Percentiles rank a stretch among this genome's conserved stretches.
These are phyloP conservation scores for Lojkania enalia DNA, from an alignment of 2,329 filamentous ascomycete genomes.

Conservation along the genomic window DNA sequence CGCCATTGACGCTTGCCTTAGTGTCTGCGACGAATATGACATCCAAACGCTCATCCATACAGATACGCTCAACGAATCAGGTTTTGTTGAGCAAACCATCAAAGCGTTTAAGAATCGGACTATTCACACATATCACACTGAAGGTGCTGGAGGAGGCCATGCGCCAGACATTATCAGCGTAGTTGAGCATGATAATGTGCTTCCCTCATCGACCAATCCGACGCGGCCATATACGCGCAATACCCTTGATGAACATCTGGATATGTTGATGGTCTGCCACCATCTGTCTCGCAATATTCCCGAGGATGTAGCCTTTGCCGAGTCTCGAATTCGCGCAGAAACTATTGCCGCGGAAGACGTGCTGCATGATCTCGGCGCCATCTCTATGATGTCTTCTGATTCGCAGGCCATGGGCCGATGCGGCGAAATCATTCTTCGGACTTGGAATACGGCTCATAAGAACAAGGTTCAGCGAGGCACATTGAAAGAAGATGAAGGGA, in stretches of 20 bases:
- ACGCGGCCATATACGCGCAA: conserved; percentile 89
- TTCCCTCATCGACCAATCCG: conserved; percentile 89
- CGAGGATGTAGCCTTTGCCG: conserved; percentile 93
- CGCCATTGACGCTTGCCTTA: conserved; percentile 80
- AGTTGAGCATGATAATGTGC: conserved; percentile 83
- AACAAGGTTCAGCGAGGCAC: conserved; percentile 84
- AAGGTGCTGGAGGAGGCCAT: conserved; percentile 92
- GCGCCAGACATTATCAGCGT: conserved; percentile 95
- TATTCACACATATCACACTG: conserved; percentile 96
- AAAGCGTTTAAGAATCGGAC: conserved; percentile 82
- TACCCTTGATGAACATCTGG: conserved; percentile 92
- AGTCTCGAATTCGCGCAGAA: conserved; percentile 90
- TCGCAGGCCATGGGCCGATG: conserved; percentile 96
- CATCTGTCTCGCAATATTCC: conserved; percentile 90
- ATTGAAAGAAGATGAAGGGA: conserved; percentile 76
- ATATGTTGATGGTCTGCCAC: conserved; percentile 99
- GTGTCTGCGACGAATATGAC: conserved; percentile 86
- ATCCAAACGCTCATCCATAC: conserved; percentile 95
- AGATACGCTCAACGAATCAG: conserved; percentile 93
- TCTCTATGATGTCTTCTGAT: conserved; percentile 96
- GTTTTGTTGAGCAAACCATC: conserved; percentile 93
- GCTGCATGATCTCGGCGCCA: conserved; percentile 89
- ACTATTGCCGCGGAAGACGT: conserved; percentile 97
- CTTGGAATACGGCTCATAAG: conserved; percentile 97
- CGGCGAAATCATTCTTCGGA: conserved; percentile 88